Evolutionary conservation across 352 stramenopile genomes (phyloP).

Genomic region (Phytophthora boehmeriae): DNA sequence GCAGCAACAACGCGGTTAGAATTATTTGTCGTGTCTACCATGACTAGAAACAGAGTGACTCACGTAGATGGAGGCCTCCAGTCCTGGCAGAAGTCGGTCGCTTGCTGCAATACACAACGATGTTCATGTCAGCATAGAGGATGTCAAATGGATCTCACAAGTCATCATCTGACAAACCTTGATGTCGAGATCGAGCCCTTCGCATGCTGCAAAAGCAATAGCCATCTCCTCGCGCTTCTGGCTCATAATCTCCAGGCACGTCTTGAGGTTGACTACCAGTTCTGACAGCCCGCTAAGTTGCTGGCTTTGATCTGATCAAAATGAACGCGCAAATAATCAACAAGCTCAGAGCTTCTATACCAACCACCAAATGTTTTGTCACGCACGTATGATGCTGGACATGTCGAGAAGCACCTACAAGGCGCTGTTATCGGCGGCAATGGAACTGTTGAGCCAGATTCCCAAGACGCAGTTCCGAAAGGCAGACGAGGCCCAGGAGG

Average conservation of each 20-base stretch:
- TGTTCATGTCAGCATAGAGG: conserved; percentile 5
- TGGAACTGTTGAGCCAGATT: too few species aligned
- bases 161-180: conserved; percentile 37
- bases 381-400: conserved; percentile 89
- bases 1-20: conserved; percentile 10
- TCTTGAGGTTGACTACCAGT: conserved; percentile 82
- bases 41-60: conserved; percentile 15
- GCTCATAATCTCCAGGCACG: conserved; percentile 86
- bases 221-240: conserved; percentile 83
- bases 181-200: conserved; percentile 82
- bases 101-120: conserved; percentile 45
- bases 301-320: conserved; percentile 79
- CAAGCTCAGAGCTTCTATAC: background rate
- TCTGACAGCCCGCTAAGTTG: conserved; percentile 78
- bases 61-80: conserved; percentile 77
- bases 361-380: background rate
- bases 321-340: conserved; percentile 1
- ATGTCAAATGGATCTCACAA: background rate
- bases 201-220: conserved; percentile 68
- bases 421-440: too few species aligned
- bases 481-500: too few species aligned
- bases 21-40: conserved; percentile 5
- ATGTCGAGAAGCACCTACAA: too few species aligned
- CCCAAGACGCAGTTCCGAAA: too few species aligned
- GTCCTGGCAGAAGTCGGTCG: conserved; percentile 76